Percentiles rank a stretch among this genome's conserved stretches.
phyloP scores from a whole-genome alignment of 2,329 filamentous ascomycete species.

The Lachnellula occidentalis region DNA sequence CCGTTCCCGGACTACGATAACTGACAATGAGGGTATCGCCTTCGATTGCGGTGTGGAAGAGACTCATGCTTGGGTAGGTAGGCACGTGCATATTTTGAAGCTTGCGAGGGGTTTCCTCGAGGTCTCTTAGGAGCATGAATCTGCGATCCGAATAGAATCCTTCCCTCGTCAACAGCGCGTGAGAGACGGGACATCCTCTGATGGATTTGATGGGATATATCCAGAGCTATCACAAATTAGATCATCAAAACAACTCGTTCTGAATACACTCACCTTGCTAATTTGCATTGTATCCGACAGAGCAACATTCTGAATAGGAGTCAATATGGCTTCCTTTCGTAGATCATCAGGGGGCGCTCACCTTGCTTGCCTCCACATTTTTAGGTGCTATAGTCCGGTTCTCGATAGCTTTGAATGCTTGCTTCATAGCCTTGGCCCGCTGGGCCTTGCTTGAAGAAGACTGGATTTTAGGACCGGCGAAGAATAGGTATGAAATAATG shows the following conservation, averaged over 20 bases:
- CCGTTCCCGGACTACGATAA: conserved; percentile 29
- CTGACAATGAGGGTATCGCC: conserved; percentile 37
- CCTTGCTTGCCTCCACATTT: not conserved
- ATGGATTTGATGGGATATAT: conserved; percentile 71
- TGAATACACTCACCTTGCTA: conserved; percentile 16
- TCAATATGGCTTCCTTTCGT: not conserved
- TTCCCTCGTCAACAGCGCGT: conserved; percentile 51
- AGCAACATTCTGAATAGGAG: not conserved
- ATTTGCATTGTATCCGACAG: conserved; percentile 15
- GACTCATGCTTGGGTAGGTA: conserved; percentile 51
- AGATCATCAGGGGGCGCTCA: not conserved
- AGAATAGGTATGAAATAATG: conserved; percentile 7
- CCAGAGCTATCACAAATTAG: conserved; percentile 46
- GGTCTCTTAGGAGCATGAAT: conserved; percentile 62
- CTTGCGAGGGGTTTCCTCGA: conserved; percentile 32
- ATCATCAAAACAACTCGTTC: not conserved
- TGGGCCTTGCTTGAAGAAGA: conserved; percentile 12
- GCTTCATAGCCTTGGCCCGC: conserved; percentile 15
- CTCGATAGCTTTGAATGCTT: conserved; percentile 11
- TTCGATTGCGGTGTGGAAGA: conserved; percentile 57
- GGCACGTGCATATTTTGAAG: conserved; percentile 56
- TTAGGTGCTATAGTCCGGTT: conserved; percentile 3
- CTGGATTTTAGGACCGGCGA: conserved; percentile 3
- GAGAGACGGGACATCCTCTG: conserved; percentile 51
- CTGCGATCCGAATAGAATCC: conserved; percentile 62